phyloP scores from a whole-genome alignment of 2,329 filamentous ascomycete genomes.

The Byssothecium circinans region DNA sequence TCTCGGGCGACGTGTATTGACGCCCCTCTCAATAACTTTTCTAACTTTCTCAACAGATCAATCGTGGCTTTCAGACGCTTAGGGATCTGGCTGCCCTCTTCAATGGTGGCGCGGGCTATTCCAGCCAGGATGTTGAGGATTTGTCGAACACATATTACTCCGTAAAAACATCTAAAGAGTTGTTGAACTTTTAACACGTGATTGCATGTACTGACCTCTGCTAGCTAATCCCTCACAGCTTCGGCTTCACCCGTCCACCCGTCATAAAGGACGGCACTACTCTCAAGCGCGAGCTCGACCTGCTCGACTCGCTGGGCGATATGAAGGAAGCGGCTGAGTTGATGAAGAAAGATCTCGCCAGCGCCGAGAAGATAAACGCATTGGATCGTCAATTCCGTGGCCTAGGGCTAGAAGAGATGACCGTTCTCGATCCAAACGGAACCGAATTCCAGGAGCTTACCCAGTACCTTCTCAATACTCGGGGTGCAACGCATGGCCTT shows the following conservation, averaged over 20 bases:
- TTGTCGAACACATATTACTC: constrained; percentile 81
- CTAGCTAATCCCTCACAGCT: constrained; percentile 73
- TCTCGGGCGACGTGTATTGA: no score
- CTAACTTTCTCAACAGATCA: constrained; percentile 48
- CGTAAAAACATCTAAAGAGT: background rate
- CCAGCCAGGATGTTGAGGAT: constrained; percentile 56
- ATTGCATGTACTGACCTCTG: background rate
- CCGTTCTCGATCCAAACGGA: constrained; percentile 60
- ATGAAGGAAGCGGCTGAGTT: constrained; percentile 82
- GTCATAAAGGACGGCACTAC: constrained; percentile 59
- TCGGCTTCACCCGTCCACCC: constrained; percentile 73
- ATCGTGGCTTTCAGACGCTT: constrained; percentile 72
- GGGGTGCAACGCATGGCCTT: constrained; percentile 66
- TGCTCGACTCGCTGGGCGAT: constrained; percentile 78
- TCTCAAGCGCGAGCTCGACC: constrained; percentile 75
- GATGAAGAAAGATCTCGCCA: constrained; percentile 65
- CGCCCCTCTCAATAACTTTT: no score
- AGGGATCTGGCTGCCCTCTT: constrained; percentile 73
- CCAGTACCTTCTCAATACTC: constrained; percentile 67
- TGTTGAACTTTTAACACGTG: background rate
- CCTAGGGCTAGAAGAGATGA: constrained; percentile 76
- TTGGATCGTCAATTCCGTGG: constrained; percentile 74
- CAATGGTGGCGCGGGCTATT: constrained; percentile 54
- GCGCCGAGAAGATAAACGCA: constrained; percentile 57
- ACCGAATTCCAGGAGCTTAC: constrained; percentile 67